Percentiles rank a stretch among this genome's conserved stretches.
Conservation (phyloP, 441 rosid genomes). For the Populus trichocarpa region DNA sequence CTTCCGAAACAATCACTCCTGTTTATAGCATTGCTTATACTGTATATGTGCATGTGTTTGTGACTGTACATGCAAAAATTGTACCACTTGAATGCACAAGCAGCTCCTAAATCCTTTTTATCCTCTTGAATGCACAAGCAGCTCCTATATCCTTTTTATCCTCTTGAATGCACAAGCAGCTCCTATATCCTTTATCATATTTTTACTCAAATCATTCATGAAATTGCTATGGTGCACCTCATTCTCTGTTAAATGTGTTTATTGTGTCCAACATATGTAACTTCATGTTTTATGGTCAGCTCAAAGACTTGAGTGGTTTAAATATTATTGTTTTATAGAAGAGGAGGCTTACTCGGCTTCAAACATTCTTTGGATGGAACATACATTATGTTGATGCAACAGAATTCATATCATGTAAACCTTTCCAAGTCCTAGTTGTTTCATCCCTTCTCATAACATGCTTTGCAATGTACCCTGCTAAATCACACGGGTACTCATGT, state of each 20-base stretch:
- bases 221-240: neutral
- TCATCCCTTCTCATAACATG: neutral
- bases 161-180: neutral
- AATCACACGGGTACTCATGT: conserved; percentile 5
- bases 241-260: neutral
- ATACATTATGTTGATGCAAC: conserved; percentile 69
- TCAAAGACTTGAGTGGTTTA: neutral
- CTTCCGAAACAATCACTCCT: neutral
- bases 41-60: neutral
- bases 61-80: neutral
- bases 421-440: conserved; percentile 5
- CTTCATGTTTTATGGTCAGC: neutral
- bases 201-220: neutral
- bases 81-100: neutral
- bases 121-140: neutral
- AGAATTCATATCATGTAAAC: conserved; percentile 55
- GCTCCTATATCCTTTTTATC: neutral
- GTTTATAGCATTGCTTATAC: neutral
- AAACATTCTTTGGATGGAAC: conserved; percentile 70
- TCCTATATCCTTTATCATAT: neutral
- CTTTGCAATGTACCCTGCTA: neutral
- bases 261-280: neutral
- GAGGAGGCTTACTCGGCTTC: conserved; percentile 63
- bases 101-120: neutral
- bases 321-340: conserved; percentile 46